These are phyloP conservation scores for Paraphoma chrysanthemicola DNA, from an alignment of 2,329 filamentous ascomycete species.

Conservation along the genomic window DNA sequence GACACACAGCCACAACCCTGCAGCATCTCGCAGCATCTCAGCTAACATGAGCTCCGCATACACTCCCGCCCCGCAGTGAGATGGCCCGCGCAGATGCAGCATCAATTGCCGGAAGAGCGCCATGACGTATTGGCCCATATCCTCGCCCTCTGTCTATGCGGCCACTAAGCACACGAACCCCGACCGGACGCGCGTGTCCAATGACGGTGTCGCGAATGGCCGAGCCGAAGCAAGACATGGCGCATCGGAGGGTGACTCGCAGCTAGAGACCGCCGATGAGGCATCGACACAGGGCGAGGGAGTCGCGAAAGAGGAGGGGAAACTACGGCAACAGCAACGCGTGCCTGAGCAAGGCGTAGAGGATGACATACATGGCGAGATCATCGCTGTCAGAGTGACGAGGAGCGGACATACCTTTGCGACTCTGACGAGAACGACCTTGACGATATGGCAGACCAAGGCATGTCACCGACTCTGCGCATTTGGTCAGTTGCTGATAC, in stretches of 20 bases:
- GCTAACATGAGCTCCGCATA: constrained; percentile 29
- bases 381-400: constrained; percentile 78
- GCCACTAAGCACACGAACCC: constrained; percentile 71
- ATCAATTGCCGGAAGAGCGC: constrained; percentile 46
- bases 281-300: constrained; percentile 4
- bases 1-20: constrained; percentile 33
- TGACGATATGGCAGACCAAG: constrained; percentile 97
- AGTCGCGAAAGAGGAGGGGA: constrained; percentile 14
- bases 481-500: constrained; percentile 27
- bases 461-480: constrained; percentile 56
- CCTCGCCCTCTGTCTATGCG: constrained; percentile 82
- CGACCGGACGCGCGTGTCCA: constrained; percentile 63
- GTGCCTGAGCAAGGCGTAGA: constrained; percentile 26
- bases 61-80: constrained; percentile 34
- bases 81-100: constrained; percentile 47
- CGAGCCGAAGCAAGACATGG: constrained; percentile 17
- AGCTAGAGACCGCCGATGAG: constrained; percentile 16
- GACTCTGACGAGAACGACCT: constrained; percentile 81
- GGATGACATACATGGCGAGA: constrained; percentile 63
- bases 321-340: constrained; percentile 8
- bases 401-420: constrained; percentile 84
- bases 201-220: constrained; percentile 60
- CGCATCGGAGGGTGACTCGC: constrained; percentile 16
- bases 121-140: constrained; percentile 90
- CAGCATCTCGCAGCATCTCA: constrained; percentile 18